phyloP scores from a whole-genome alignment of 2,329 filamentous ascomycete species.

The Alternaria arbusti region DNA sequence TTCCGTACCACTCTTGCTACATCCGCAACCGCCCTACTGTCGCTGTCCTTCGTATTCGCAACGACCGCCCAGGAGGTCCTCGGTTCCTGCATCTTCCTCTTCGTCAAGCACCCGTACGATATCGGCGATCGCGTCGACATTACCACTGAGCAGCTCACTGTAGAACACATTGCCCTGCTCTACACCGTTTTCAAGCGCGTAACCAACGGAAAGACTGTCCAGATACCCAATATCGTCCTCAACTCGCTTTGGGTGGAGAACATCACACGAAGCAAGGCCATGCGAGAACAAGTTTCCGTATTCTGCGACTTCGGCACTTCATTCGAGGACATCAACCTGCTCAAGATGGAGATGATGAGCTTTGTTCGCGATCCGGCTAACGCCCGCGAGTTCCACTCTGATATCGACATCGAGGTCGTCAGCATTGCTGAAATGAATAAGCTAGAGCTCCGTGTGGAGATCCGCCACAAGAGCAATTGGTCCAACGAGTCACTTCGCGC shows the following conservation, averaged over 20 bases:
- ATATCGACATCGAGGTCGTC: constrained; percentile 78
- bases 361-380: constrained; percentile 89
- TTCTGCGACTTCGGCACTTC: constrained; percentile 84
- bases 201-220: constrained; percentile 76
- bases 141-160: constrained; percentile 71
- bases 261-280: constrained; percentile 85
- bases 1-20: constrained; percentile 87
- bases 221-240: constrained; percentile 89
- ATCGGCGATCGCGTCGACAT: constrained; percentile 95
- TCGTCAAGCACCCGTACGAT: constrained; percentile 98
- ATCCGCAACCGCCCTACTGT: constrained; percentile 88
- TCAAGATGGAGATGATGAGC: constrained; percentile 81
- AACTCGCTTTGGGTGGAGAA: constrained; percentile 98
- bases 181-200: constrained; percentile 91
- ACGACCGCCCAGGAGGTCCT: constrained; percentile 92
- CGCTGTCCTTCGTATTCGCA: constrained; percentile 95
- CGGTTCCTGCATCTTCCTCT: constrained; percentile 98
- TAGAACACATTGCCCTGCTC: constrained; percentile 92
- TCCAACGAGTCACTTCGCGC: constrained; percentile 78
- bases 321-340: constrained; percentile 86
- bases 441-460: constrained; percentile 79
- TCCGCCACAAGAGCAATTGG: constrained; percentile 78
- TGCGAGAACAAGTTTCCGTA: constrained; percentile 83
- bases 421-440: constrained; percentile 88
- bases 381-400: constrained; percentile 85